Base-by-base conservation (phyloP, 441 rosid species). In the Sinapis alba region DNA sequence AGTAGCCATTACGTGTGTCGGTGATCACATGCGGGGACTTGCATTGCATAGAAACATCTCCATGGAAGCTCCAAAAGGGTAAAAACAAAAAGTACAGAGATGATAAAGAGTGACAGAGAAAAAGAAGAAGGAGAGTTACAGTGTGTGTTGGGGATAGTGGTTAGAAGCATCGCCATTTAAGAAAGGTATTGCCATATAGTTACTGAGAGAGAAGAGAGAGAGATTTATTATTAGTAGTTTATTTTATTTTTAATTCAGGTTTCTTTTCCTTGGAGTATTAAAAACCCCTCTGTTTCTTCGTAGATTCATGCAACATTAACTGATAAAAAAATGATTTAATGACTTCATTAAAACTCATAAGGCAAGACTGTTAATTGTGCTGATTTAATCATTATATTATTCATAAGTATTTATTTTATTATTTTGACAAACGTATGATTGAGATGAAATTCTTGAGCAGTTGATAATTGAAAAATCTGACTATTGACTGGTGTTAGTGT, bases 91-190 rank as follows among this genome's bases (percentile, higher is more conserved):
- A 62, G 78, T 61, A 74, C 68, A 61, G 66, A 66, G 43, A 73
- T 63, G 15, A 27, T 0, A 68, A 68, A 78, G 11, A 60, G 70
- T 72, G 78, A 78, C 69, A 77, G 73, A 38, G 68, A 73, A 72
- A 26, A 26, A 58, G 62, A 26, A 60, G 73, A 27, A 38, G 67
- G 43, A 26, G 34, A 73, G 63, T 45, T 28, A 64, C 75, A 59
- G 67, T 43, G 58, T 5, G 73, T 41, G 79, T 67, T 60, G 78
- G 62, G 74, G 69, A 16, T 63, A 65, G 81, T 73, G 60, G 71
- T 51, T 38, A 78, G 74, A 79, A 50, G 53, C 79, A 81, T 41
- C 60, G 83, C 84, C 90, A 85, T 87, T 85, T 81, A 84, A 83
- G 84, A 82, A 63, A 62, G 62, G 62, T 75, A 84, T 36, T 11